A percentile compares a stretch with the other conserved stretches of the same genome.
Conservation (phyloP, 306 rosid species). For the Trifolium repens region DNA sequence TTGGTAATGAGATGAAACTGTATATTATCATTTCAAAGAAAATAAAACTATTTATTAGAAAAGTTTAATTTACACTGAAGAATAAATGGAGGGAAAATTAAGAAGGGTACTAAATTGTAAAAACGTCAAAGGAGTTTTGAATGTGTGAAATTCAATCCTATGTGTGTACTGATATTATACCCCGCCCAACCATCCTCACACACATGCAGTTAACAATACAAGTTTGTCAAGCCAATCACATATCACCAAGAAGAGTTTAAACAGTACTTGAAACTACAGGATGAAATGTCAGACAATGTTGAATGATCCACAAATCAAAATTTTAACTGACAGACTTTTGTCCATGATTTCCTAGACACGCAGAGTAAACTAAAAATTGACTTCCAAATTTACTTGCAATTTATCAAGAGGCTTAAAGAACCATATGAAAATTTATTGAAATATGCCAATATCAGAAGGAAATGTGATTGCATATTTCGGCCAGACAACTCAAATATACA, state of each 20-base stretch:
- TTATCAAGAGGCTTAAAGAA: slow-evolving; percentile 12
- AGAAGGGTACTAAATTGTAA: not conserved
- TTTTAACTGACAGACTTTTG: not conserved
- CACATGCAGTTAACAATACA: not conserved
- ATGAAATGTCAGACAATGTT: slow-evolving; percentile 22
- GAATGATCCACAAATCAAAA: slow-evolving; percentile 10
- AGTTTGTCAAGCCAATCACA: not conserved
- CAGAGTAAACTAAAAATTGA: slow-evolving; percentile 18
- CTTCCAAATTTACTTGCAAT: slow-evolving; percentile 1
- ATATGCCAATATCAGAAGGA: not conserved
- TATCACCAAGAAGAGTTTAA: not conserved
- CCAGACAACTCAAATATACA: slow-evolving; percentile 31
- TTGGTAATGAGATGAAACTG: slow-evolving; percentile 1
- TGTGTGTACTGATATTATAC: not conserved
- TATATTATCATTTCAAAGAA: slow-evolving; percentile 27
- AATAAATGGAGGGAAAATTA: slow-evolving; percentile 10
- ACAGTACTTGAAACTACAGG: slow-evolving; percentile 22
- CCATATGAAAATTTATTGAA: slow-evolving; percentile 8
- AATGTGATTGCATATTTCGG: slow-evolving; percentile 9
- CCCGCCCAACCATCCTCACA: slow-evolving; percentile 5
- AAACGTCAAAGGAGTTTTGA: not conserved
- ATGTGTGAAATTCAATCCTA: not conserved
- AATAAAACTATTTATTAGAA: slow-evolving; percentile 7
- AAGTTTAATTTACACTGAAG: not conserved
- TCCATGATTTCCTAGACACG: slow-evolving; percentile 19